phyloP scores from a whole-genome alignment of 495 filamentous ascomycete species.

The Podospora australis region DNA sequence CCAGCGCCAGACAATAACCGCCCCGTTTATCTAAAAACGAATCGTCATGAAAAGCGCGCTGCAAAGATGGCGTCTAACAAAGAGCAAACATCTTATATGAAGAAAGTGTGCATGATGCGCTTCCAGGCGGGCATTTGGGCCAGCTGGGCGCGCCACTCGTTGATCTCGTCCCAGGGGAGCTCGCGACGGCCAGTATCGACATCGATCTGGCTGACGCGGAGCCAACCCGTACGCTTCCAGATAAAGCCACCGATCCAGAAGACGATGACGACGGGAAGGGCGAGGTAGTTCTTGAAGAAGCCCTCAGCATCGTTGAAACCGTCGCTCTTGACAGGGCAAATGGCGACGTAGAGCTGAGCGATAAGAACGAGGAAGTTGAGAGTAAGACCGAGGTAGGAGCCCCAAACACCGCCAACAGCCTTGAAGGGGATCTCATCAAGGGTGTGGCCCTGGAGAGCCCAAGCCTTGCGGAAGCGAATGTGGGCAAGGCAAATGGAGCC shows the following conservation, averaged over 20 bases:
- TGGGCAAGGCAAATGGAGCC: slow-evolving; percentile 68
- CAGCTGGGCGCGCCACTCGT: slow-evolving; percentile 35
- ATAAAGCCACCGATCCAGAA: slow-evolving; percentile 61
- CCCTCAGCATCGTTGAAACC: slow-evolving; percentile 43
- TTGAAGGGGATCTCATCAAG: slow-evolving; percentile 66
- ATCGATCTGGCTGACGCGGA: slow-evolving; percentile 50
- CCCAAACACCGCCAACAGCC: slow-evolving; percentile 58
- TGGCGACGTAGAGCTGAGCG: slow-evolving; percentile 52
- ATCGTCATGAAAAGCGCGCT: too few species aligned
- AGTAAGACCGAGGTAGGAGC: slow-evolving; percentile 58
- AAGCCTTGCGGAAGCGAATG: slow-evolving; percentile 57
- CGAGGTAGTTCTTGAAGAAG: slow-evolving; percentile 80
- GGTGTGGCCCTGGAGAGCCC: slow-evolving; percentile 55
- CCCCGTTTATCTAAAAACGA: too few species aligned
- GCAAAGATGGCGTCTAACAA: too few species aligned
- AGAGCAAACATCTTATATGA: slow-evolving; percentile 43
- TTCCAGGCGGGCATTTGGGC: slow-evolving; percentile 48
- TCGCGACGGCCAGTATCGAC: slow-evolving; percentile 57
- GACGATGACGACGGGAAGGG: slow-evolving; percentile 70
- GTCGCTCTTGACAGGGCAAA: slow-evolving; percentile 38
- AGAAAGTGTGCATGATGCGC: slow-evolving; percentile 37
- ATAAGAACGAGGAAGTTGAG: slow-evolving; percentile 56
- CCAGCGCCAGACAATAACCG: too few species aligned
- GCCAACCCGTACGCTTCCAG: slow-evolving; percentile 58
- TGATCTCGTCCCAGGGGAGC: slow-evolving; percentile 50